Evolutionary conservation across 2,329 filamentous ascomycete genomes (phyloP), one percentile per base, ranked within the genome.

Genomic region (Sordariomycetes sp.): DNA sequence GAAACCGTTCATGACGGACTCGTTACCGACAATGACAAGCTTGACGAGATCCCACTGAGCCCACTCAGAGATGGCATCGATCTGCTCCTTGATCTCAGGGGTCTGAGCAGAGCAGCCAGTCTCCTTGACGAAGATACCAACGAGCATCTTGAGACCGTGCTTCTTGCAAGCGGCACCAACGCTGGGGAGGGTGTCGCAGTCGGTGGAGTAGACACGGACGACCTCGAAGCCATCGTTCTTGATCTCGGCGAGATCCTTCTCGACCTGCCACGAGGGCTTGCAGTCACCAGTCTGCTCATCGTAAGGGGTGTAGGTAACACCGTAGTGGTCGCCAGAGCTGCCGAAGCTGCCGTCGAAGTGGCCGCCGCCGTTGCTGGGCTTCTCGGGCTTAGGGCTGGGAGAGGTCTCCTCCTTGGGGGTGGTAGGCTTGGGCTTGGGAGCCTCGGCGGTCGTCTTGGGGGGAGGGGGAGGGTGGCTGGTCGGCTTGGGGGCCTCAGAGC

Each of bases 11-110:
- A 85, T 83, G 57, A 94, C 65, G 46, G 83, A 80, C 72, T 96
- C 90, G 71, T 96, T 96, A 61, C 86, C 88, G 45, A 94, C 74
- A 21, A 92, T 82, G 44, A 94, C 68, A 49, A 94, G 75, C 54
- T 82, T 74, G 45, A 94, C 81, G 32, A 84, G 57, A 41, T 78
- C 70, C 79, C 81, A 94, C 58, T 83, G 61, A 42, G 63, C 73
- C 78, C 86, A 94, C 39, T 57, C 49, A 58, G 75, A 68, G 57
- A 95, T 82, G 40, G 76, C 74, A 21, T 70, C 61, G 40, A 95
- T 71, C 71, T 96, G 88, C 48, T 74, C 63, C 53, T 78, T 65
- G 46, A 86, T 79, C 36, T 72, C 75, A 37, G 72, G 64, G 51
- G 64, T 64, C 46, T 54, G 54, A 53, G 79, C 72, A 48, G 63